Percentiles rank a stretch among this genome's conserved stretches.
These are phyloP conservation scores for Diaporthe amygdali DNA, from an alignment of 2,329 filamentous ascomycete species.

Conservation along the genomic window DNA sequence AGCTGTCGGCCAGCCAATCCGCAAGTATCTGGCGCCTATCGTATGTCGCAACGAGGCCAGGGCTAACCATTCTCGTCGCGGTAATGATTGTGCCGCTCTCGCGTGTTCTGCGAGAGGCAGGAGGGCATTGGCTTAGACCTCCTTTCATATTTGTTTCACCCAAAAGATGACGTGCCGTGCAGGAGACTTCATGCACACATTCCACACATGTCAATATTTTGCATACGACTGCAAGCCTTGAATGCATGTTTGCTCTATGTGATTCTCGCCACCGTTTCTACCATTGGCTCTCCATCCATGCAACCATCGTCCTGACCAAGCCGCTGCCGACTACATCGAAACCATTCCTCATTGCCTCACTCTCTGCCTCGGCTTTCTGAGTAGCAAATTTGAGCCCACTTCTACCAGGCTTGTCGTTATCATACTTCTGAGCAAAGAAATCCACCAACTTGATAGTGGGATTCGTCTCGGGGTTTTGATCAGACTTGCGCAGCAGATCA, in stretches of 20 bases:
- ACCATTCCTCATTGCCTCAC: conserved; percentile 38
- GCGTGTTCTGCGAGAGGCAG: not conserved
- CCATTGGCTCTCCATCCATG: conserved; percentile 34
- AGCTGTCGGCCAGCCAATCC: not conserved
- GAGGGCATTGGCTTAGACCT: not conserved
- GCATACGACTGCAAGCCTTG: not conserved
- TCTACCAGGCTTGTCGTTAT: conserved; percentile 44
- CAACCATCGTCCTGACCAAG: conserved; percentile 42
- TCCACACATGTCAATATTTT: not conserved
- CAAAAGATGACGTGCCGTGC: not conserved
- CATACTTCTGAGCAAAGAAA: conserved; percentile 58
- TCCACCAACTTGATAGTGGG: conserved; percentile 57
- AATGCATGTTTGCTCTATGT: not conserved
- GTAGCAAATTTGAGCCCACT: conserved; percentile 45
- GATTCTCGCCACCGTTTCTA: not conserved
- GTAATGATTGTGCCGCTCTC: not conserved
- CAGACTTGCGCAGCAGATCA: conserved; percentile 45
- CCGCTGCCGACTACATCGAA: conserved; percentile 44
- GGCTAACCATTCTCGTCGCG: conserved; percentile 11
- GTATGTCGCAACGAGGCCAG: not conserved
- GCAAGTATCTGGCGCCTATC: not conserved
- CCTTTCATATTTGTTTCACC: not conserved
- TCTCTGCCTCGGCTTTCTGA: conserved; percentile 36
- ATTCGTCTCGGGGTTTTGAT: conserved; percentile 54
- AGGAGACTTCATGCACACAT: not conserved